A percentile compares a stretch with the other conserved stretches of the same genome.
These are phyloP conservation scores for Gentiana straminea DNA, from an alignment of 257 asterid genomes.

Conservation along the genomic window DNA sequence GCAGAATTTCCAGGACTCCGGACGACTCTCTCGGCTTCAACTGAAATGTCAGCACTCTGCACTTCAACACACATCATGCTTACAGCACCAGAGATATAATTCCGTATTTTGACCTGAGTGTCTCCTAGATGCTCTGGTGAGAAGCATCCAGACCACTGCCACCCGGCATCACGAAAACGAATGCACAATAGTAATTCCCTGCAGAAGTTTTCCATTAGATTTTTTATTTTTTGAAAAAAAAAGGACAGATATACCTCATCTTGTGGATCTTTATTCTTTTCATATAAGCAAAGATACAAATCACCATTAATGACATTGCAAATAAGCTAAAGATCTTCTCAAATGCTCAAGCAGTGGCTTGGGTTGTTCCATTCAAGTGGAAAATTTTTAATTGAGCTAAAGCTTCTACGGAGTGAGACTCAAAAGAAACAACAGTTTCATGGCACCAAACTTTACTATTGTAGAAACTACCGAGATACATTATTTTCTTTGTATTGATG, in stretches of 20 bases:
- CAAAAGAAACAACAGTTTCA: no score
- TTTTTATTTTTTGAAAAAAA: neutral
- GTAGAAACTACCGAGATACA: no score
- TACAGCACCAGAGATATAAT: conserved; percentile 60
- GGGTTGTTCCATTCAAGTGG: no score
- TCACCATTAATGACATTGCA: no score
- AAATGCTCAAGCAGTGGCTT: no score
- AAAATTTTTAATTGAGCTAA: no score
- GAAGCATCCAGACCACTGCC: conserved; percentile 99
- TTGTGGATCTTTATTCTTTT: neutral
- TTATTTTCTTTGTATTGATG: no score
- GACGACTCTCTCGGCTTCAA: conserved; percentile 58
- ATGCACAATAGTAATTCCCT: conserved; percentile 79
- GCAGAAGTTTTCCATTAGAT: conserved; percentile 14
- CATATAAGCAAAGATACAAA: no score
- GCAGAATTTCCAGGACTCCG: conserved; percentile 91
- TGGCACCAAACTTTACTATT: no score
- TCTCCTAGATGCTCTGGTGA: conserved; percentile 92
- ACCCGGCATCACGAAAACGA: conserved; percentile 84
- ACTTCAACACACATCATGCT: conserved; percentile 91
- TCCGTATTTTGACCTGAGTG: conserved; percentile 83
- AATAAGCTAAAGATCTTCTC: no score
- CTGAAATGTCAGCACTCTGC: conserved; percentile 84
- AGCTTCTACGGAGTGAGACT: no score
- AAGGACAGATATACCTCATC: neutral